Evolutionary conservation across 352 stramenopile species (phyloP).

Genomic region (Pythium chondricola): DNA sequence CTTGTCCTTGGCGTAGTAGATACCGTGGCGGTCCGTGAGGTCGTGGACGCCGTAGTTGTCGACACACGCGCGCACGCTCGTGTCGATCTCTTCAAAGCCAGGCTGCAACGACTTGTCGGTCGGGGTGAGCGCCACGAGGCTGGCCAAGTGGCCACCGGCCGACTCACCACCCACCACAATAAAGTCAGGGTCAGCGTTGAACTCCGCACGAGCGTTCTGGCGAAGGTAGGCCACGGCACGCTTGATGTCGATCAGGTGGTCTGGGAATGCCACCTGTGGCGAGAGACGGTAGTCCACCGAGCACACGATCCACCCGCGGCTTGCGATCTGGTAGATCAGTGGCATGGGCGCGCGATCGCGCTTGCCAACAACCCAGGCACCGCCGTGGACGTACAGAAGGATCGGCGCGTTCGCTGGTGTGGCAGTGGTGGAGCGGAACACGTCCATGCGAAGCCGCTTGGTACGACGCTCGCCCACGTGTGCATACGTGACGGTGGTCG

Average conservation of each 20-base stretch:
- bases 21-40: constrained; percentile 57
- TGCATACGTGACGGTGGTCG: constrained; percentile 53
- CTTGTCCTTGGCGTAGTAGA: constrained; percentile 57
- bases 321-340: constrained; percentile 57
- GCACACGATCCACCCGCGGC: constrained; percentile 60
- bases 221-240: constrained; percentile 62
- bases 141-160: constrained; percentile 61
- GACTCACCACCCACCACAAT: constrained; percentile 72
- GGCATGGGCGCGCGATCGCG: constrained; percentile 37
- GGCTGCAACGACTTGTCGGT: constrained; percentile 61
- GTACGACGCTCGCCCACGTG: constrained; percentile 60
- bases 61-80: constrained; percentile 61
- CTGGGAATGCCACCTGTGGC: constrained; percentile 55
- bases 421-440: constrained; percentile 49
- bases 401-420: constrained; percentile 55
- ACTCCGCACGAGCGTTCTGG: constrained; percentile 29
- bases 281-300: constrained; percentile 74
- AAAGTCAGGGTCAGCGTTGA: constrained; percentile 52
- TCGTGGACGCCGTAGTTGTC: constrained; percentile 77
- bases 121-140: constrained; percentile 57
- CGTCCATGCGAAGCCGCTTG: constrained; percentile 60
- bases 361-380: constrained; percentile 64
- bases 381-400: constrained; percentile 73
- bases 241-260: constrained; percentile 67
- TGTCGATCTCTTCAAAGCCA: constrained; percentile 73